Conservation (phyloP, 2,329 filamentous ascomycete genomes). For the Fusarium coffeatum region DNA sequence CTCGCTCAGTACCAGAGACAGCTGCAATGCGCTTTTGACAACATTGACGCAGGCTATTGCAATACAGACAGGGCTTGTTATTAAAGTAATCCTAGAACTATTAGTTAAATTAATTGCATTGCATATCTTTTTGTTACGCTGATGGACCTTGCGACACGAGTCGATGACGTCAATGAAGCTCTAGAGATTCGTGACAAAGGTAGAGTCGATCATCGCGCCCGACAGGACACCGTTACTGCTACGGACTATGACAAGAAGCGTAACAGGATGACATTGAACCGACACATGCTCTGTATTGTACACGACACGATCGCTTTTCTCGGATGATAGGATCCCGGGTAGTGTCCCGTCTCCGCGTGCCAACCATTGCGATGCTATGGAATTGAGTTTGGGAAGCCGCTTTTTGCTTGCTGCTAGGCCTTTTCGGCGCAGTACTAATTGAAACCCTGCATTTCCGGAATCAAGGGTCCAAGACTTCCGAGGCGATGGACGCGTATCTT, state of each 20-base stretch:
- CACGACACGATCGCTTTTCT: not conserved
- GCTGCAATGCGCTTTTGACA: not conserved
- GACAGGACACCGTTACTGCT: not conserved
- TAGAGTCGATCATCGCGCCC: not conserved
- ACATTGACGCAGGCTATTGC: not conserved
- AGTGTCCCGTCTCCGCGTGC: not conserved
- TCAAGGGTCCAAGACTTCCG: not conserved
- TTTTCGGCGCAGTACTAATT: not conserved
- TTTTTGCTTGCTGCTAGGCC: not conserved
- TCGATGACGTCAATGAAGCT: not conserved
- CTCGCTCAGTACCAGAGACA: not conserved
- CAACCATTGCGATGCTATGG: not conserved
- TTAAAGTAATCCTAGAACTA: not conserved
- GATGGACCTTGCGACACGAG: not conserved
- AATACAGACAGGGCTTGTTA: too few species aligned
- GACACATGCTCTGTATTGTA: rapidly evolving
- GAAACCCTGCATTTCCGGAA: not conserved
- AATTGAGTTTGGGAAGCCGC: not conserved
- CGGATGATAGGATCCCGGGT: not conserved
- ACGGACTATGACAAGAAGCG: not conserved
- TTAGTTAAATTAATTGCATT: not conserved
- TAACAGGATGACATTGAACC: not conserved
- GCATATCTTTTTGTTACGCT: not conserved
- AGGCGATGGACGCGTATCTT: too few species aligned
- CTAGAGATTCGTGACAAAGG: not conserved